Evolutionary conservation across 495 filamentous ascomycete species (phyloP).

Genomic region (Daldinia concentrica): DNA sequence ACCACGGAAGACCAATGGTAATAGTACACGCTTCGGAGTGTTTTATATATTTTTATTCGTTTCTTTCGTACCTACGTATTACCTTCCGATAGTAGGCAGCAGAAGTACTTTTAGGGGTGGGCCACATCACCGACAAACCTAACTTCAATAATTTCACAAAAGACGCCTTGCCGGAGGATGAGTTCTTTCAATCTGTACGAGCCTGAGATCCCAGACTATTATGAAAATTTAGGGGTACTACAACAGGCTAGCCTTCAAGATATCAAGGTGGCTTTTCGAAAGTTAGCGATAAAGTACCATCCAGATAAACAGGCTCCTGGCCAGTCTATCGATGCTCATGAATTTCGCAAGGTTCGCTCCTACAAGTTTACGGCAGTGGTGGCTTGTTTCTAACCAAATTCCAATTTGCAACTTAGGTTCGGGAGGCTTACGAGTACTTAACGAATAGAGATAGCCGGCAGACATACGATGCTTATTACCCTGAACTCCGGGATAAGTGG

Average conservation of each 20-base stretch:
- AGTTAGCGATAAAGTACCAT: slow-evolving; percentile 31
- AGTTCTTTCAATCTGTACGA: neutral
- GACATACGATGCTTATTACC: slow-evolving; percentile 18
- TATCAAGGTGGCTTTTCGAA: slow-evolving; percentile 30
- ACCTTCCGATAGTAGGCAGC: neutral
- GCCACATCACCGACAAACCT: neutral
- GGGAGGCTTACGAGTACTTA: slow-evolving; percentile 34
- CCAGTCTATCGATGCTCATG: slow-evolving; percentile 28
- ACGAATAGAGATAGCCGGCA: slow-evolving; percentile 14
- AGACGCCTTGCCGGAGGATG: slow-evolving; percentile 7
- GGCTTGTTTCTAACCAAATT: neutral
- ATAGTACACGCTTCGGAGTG: slow-evolving; percentile 4
- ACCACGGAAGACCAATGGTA: slow-evolving; percentile 3
- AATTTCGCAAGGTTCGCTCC: slow-evolving; percentile 36
- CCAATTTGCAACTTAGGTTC: slow-evolving; percentile 8
- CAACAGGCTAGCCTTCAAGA: slow-evolving; percentile 29
- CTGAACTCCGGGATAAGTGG: slow-evolving; percentile 25
- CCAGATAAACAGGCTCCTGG: slow-evolving; percentile 38
- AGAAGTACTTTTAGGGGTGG: neutral
- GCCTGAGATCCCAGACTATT: slow-evolving; percentile 20
- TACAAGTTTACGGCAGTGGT: neutral
- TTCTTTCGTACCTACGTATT: neutral
- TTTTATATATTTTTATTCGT: slow-evolving; percentile 7
- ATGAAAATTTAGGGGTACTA: slow-evolving; percentile 24
- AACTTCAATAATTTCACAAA: neutral